A percentile compares a stretch with the other conserved stretches of the same genome.
phyloP scores from a whole-genome alignment of 78 protist genomes.

The Tieghemostelium lacteum region DNA sequence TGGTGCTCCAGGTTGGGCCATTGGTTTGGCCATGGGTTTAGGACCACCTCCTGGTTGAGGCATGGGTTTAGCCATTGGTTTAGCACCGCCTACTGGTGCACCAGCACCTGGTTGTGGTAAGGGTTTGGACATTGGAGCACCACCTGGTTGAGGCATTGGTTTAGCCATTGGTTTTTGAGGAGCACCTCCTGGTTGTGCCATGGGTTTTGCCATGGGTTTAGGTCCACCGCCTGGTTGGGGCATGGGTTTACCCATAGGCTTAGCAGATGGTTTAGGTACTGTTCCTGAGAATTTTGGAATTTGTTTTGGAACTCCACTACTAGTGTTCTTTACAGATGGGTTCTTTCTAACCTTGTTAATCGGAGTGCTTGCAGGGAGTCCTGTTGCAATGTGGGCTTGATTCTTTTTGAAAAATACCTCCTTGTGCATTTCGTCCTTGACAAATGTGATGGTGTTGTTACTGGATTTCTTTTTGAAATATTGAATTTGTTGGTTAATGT shows the following conservation, averaged over 20 bases:
- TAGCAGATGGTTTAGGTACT: not conserved
- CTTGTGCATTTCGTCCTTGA: conserved; percentile 76
- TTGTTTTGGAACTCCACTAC: not conserved
- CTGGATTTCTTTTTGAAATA: conserved; percentile 74
- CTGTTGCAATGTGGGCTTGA: conserved; percentile 33
- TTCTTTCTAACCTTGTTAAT: conserved; percentile 49
- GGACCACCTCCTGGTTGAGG: conserved; percentile 11
- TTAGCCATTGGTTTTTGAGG: not conserved
- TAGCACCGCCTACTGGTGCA: conserved; percentile 18
- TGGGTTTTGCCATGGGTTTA: not conserved
- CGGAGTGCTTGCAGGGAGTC: conserved; percentile 44
- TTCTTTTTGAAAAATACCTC: conserved; percentile 64
- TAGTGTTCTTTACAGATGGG: not conserved
- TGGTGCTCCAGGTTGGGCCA: conserved; percentile 3
- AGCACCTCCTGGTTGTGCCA: not conserved
- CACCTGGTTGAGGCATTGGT: conserved; percentile 15
- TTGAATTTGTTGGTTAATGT: conserved; percentile 1
- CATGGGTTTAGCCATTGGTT: not conserved
- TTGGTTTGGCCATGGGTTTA: not conserved
- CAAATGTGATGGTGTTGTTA: conserved; percentile 42
- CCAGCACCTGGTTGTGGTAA: conserved; percentile 37
- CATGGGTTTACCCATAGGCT: conserved; percentile 12
- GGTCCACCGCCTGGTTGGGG: not conserved
- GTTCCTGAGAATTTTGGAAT: not conserved
- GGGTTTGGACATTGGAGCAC: not conserved